Evolutionary conservation across 192 early-diverging fungal genomes (phyloP).

Genomic region (Kickxella alabastrina): DNA sequence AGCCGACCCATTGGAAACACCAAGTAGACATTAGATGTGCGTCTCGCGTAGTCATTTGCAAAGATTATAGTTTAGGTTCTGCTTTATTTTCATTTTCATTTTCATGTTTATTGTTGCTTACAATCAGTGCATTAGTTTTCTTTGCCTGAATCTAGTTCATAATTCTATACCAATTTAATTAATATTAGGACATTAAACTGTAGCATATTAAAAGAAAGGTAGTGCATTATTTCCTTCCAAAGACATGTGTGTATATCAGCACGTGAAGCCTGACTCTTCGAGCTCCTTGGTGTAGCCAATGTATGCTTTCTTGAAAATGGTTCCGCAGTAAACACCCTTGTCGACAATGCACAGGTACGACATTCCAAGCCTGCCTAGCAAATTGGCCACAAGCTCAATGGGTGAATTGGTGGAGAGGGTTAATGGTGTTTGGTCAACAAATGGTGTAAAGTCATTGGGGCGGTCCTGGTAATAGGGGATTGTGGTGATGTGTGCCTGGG

Average conservation of each 20-base stretch:
- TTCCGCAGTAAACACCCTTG: constrained; percentile 70
- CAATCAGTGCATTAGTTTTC: too few relatives aligned
- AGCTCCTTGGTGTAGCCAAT: constrained; percentile 72
- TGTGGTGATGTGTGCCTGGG: constrained; percentile 11
- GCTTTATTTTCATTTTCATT: not conserved
- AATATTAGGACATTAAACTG: too few relatives aligned
- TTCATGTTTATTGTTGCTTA: not conserved
- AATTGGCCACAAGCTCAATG: constrained; percentile 80
- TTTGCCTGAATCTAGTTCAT: too few relatives aligned
- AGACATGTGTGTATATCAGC: not conserved
- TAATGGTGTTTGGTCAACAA: constrained; percentile 67
- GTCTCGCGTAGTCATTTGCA: not conserved
- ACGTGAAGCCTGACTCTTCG: constrained; percentile 54
- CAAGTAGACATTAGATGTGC: too few relatives aligned
- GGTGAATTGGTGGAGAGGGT: constrained; percentile 67
- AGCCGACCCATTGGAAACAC: too few relatives aligned
- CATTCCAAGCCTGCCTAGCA: constrained; percentile 81
- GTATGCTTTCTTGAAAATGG: constrained; percentile 82
- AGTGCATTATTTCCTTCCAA: too few relatives aligned
- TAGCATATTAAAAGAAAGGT: not conserved
- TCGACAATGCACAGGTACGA: constrained; percentile 77
- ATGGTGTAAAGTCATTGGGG: constrained; percentile 43
- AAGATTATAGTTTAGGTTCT: not conserved
- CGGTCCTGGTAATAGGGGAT: constrained; percentile 38
- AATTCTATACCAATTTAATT: too few relatives aligned